These are phyloP conservation scores for Neurospora pannonica DNA, from an alignment of 495 filamentous ascomycete genomes.

Conservation along the genomic window DNA sequence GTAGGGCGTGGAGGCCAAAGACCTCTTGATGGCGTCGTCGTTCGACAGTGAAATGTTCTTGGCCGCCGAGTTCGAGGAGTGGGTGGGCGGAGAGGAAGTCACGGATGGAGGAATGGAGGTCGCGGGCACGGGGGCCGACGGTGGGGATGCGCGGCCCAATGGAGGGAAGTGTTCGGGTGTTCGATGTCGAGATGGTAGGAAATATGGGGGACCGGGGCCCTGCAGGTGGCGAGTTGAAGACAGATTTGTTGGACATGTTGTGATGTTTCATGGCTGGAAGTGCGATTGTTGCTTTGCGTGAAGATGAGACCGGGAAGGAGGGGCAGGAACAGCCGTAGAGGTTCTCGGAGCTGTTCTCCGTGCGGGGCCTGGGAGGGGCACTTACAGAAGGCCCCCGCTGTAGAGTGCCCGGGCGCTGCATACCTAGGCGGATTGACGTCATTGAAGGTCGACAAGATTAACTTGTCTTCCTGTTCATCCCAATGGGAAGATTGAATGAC, in stretches of 20 bases:
- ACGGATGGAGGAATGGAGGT: background rate
- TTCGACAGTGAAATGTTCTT: slow-evolving; percentile 19
- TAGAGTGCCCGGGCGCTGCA: background rate
- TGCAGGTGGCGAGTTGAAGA: background rate
- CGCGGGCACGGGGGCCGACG: slow-evolving; percentile 2
- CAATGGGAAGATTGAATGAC: background rate
- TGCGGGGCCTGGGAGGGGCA: background rate
- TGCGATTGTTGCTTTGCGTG: background rate
- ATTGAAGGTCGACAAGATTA: background rate
- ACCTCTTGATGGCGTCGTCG: slow-evolving; percentile 21
- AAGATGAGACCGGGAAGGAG: background rate
- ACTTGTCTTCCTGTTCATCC: background rate
- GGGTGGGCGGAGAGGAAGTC: slow-evolving; percentile 9
- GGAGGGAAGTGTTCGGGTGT: background rate
- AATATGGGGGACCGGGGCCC: background rate
- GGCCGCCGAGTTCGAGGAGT: slow-evolving; percentile 14
- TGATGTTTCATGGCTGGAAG: background rate
- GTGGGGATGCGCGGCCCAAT: background rate
- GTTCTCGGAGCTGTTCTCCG: background rate
- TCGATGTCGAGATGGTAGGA: background rate
- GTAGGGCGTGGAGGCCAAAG: slow-evolving; percentile 22
- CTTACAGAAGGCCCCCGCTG: background rate
- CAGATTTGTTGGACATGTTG: background rate
- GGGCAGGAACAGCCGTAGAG: background rate
- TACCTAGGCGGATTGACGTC: background rate